Evolutionary conservation across 2,329 filamentous ascomycete genomes (phyloP), one percentile per base, ranked within the genome.

Genomic region (Diaporthe australafricana): DNA sequence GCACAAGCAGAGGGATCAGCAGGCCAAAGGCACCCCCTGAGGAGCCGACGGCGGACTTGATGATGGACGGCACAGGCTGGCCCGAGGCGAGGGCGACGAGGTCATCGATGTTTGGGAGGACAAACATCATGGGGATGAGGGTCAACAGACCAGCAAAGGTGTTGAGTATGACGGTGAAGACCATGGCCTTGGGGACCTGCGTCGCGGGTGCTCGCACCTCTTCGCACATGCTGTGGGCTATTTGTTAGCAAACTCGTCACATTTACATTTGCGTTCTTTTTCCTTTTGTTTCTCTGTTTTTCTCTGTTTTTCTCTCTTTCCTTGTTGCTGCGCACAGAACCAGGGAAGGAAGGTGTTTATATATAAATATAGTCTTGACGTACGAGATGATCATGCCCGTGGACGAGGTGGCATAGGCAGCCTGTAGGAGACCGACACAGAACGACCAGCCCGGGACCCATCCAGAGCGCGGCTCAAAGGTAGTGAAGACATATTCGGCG

Each of bases 361-460:
- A n/a, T n/a, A 16, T 35, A 52, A 8, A 27, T 25, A n/a, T 5
- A 38, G 47, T 2, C 32, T 22, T 20, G 32, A 85, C 89, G 86
- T 83, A 92, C 90, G 90, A 92, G 79, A 94, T 92, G 72, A 94
- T 92, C 92, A 94, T 94, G 81, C 93, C 93, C 0, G 92, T 94
- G 20, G 91, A 92, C 5, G 92, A 94, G 17, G 92, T 93, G 56
- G 91, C 91, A 77, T 94, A 94, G 74, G 90, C 92, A 63, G 90
- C 92, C 77, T 93, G 92, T 25, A 94, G 84, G 35, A 94, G 86
- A 78, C 92, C 92, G 72, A 94, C 90, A 78, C 88, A 90, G 83
- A 93, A 94, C 5, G 91, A 91, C 92, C 92, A 94, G 77, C 92
- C 92, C 52, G 87, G 84, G 5, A 86, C 83, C 92, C 92, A 95